Evolutionary conservation across 1,284 basidiomycete species (phyloP).

Genomic region (Laetiporus sulphureus): DNA sequence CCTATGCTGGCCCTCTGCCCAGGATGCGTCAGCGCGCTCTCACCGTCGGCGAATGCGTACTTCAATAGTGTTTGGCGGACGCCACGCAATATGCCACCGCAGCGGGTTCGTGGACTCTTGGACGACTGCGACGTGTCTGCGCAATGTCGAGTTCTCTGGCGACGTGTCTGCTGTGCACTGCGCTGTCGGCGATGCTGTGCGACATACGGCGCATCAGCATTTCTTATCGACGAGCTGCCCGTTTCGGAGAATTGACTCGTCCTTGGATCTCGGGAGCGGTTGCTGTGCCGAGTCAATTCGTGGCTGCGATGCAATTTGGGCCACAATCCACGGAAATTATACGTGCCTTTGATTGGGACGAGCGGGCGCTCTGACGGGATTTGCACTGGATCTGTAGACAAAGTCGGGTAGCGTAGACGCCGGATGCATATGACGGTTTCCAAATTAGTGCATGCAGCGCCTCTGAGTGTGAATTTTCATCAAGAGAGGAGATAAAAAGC

Average conservation of each 20-base stretch:
- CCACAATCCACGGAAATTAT: no score
- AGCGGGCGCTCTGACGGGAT: neutral
- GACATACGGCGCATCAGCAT: neutral
- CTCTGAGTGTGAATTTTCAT: slow-evolving; percentile 41
- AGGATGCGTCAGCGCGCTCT: slow-evolving; percentile 2
- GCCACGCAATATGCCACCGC: no score
- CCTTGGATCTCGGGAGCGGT: neutral
- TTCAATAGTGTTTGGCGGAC: no score
- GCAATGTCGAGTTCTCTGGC: neutral
- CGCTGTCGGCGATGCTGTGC: neutral
- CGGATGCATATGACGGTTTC: neutral
- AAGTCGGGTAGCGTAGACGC: neutral
- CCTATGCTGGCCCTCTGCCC: slow-evolving; percentile 5
- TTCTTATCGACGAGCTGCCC: neutral
- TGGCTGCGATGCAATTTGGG: no score
- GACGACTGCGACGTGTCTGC: no score
- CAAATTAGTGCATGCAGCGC: slow-evolving; percentile 13
- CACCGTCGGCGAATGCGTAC: neutral
- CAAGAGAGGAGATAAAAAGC: slow-evolving; percentile 30
- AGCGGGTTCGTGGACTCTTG: no score
- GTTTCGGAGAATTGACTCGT: neutral
- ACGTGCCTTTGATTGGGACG: neutral
- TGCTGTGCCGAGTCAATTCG: no score
- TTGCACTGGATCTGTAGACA: neutral
- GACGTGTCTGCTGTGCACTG: neutral